These are phyloP conservation scores for Melastoma candidum DNA, from an alignment of 441 rosid species.

Conservation along the genomic window DNA sequence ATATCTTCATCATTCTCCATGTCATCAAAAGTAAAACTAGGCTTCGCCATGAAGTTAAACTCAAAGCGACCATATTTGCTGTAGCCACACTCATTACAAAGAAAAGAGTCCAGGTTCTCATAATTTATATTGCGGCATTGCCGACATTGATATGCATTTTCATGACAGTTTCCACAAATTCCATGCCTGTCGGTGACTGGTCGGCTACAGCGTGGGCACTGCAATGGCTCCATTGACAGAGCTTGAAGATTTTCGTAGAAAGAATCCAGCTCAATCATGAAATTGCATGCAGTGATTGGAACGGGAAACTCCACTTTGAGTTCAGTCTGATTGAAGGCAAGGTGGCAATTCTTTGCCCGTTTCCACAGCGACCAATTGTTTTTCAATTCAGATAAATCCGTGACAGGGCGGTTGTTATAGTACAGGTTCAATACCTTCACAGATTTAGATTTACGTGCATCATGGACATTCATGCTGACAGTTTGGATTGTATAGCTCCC, in stretches of 20 bases:
- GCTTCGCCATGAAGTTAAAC: constrained; percentile 99
- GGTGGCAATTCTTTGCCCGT: constrained; percentile 99
- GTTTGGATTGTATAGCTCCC: constrained; percentile 99
- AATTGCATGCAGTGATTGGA: constrained; percentile 99
- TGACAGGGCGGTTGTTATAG: constrained; percentile 96
- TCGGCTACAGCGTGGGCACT: constrained; percentile 99
- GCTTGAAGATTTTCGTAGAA: constrained; percentile 99
- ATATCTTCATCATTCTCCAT: constrained; percentile 99
- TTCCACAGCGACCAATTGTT: constrained; percentile 99
- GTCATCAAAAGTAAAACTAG: constrained; percentile 95
- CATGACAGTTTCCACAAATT: constrained; percentile 97
- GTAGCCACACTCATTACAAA: constrained; percentile 99
- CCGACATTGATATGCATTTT: constrained; percentile 99
- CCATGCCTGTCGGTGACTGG: constrained; percentile 99
- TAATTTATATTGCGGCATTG: constrained; percentile 99
- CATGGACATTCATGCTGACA: constrained; percentile 99
- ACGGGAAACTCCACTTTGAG: constrained; percentile 98
- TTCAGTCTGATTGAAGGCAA: constrained; percentile 97
- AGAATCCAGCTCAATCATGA: constrained; percentile 99
- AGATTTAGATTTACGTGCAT: constrained; percentile 97
- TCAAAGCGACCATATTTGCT: constrained; percentile 99
- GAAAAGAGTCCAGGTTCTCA: constrained; percentile 97
- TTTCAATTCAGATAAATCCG: constrained; percentile 98
- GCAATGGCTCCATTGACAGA: constrained; percentile 96
- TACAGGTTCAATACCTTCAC: constrained; percentile 97